These are phyloP conservation scores for Neonectria punicea DNA, from an alignment of 2,329 filamentous ascomycete species.

Conservation along the genomic window DNA sequence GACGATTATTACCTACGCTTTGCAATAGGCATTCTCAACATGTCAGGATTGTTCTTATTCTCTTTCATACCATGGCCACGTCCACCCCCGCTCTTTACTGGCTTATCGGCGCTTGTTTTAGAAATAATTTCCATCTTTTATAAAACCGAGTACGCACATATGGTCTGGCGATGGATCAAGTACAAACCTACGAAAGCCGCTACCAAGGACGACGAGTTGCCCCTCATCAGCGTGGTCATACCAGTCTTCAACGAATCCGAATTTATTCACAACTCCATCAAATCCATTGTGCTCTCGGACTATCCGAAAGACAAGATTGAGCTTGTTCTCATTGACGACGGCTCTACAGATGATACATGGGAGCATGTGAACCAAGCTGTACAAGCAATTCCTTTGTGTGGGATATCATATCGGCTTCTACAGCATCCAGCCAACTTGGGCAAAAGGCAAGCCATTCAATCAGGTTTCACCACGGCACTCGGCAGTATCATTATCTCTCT, in stretches of 20 bases:
- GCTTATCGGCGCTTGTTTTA: constrained; percentile 9
- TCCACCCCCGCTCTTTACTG: constrained; percentile 8
- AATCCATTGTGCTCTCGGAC: constrained; percentile 8
- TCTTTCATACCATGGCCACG: constrained; percentile 17
- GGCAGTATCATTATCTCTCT: constrained; percentile 9
- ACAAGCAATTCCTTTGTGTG: neutral
- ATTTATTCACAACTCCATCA: constrained; percentile 11
- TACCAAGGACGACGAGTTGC: constrained; percentile 1
- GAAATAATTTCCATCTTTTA: neutral
- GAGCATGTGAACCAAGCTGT: constrained; percentile 13
- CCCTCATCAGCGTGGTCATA: constrained; percentile 12
- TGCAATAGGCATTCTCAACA: constrained; percentile 7
- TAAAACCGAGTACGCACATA: constrained; percentile 5
- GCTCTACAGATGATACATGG: constrained; percentile 18
- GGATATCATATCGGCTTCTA: constrained; percentile 3
- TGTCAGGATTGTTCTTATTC: constrained; percentile 6
- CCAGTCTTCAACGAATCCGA: constrained; percentile 14
- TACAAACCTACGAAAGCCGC: constrained; percentile 3
- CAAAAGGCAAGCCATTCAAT: constrained; percentile 12
- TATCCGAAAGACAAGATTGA: constrained; percentile 18
- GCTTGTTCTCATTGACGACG: constrained; percentile 8
- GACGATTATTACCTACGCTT: neutral
- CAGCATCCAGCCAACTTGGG: constrained; percentile 11
- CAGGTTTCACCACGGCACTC: constrained; percentile 5
- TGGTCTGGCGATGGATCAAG: constrained; percentile 9